Evolutionary conservation across 495 filamentous ascomycete species (phyloP).

Genomic region (Hypoxylon perforatum): DNA sequence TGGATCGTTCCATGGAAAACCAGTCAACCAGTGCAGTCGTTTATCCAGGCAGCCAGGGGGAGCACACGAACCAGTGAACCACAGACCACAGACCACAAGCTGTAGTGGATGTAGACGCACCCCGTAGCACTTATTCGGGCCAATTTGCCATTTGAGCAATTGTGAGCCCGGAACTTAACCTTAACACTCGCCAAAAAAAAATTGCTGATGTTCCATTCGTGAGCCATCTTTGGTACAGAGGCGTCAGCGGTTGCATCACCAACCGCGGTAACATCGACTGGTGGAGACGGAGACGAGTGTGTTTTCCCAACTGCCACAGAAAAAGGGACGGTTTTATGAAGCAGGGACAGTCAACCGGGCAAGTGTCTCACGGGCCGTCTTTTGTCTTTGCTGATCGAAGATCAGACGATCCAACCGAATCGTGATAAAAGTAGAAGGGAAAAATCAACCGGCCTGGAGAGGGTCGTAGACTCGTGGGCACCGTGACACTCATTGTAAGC

Average conservation of each 20-base stretch:
- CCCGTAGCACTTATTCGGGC: constrained; percentile 42
- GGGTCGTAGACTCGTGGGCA: constrained; percentile 23
- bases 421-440: constrained; percentile 4
- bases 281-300: constrained; percentile 40
- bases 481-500: constrained; percentile 38
- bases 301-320: constrained; percentile 13
- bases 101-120: constrained; percentile 34
- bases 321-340: constrained; percentile 28
- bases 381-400: constrained; percentile 22
- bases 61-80: constrained; percentile 37
- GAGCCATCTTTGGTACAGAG: constrained; percentile 39
- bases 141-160: constrained; percentile 41
- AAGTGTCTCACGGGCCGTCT: constrained; percentile 30
- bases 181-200: constrained; percentile 34
- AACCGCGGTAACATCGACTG: constrained; percentile 42
- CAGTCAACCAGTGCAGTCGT: constrained; percentile 14
- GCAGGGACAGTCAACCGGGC: constrained; percentile 26
- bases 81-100: too few relatives aligned
- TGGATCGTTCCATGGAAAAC: constrained; percentile 26
- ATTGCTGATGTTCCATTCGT: constrained; percentile 37
- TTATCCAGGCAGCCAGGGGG: constrained; percentile 39
- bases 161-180: constrained; percentile 42
- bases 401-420: constrained; percentile 32
- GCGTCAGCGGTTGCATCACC: constrained; percentile 43
- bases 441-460: constrained; percentile 35